These are phyloP conservation scores for Cyclanthera cordifolia DNA, from an alignment of 306 rosid species.

Conservation along the genomic window DNA sequence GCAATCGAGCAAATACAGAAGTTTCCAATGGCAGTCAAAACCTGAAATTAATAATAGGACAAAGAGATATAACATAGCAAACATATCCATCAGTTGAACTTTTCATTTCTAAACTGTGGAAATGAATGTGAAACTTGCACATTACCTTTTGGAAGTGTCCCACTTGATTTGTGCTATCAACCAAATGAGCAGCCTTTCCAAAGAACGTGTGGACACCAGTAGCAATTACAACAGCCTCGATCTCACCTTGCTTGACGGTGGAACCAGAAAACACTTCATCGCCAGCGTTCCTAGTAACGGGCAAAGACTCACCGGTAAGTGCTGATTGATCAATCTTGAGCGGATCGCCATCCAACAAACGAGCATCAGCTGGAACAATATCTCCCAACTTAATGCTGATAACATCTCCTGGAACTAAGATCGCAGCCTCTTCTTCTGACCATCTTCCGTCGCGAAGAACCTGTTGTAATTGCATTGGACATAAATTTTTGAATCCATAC, in stretches of 20 bases:
- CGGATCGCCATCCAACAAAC: constrained; percentile 72
- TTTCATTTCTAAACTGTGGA: background rate
- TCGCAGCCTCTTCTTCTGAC: constrained; percentile 64
- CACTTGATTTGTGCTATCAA: constrained; percentile 61
- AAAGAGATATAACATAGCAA: background rate
- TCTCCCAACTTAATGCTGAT: constrained; percentile 79
- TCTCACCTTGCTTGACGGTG: constrained; percentile 84
- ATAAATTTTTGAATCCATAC: too few relatives aligned
- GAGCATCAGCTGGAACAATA: constrained; percentile 79
- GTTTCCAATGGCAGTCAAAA: constrained; percentile 81
- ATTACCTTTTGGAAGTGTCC: constrained; percentile 87
- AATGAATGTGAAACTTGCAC: background rate
- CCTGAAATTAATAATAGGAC: too few relatives aligned
- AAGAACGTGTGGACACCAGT: constrained; percentile 93
- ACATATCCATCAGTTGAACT: constrained; percentile 2
- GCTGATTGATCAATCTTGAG: constrained; percentile 83
- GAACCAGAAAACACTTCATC: constrained; percentile 85
- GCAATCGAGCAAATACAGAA: constrained; percentile 92
- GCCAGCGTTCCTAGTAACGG: constrained; percentile 37
- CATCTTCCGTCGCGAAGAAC: constrained; percentile 80
- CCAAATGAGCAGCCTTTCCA: constrained; percentile 92
- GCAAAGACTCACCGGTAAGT: constrained; percentile 83
- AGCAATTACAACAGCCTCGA: constrained; percentile 82
- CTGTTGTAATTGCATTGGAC: too few relatives aligned
- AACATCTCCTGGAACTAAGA: constrained; percentile 76